Conservation (phyloP, 1,284 basidiomycete species). For the Rhizopogon parksii region DNA sequence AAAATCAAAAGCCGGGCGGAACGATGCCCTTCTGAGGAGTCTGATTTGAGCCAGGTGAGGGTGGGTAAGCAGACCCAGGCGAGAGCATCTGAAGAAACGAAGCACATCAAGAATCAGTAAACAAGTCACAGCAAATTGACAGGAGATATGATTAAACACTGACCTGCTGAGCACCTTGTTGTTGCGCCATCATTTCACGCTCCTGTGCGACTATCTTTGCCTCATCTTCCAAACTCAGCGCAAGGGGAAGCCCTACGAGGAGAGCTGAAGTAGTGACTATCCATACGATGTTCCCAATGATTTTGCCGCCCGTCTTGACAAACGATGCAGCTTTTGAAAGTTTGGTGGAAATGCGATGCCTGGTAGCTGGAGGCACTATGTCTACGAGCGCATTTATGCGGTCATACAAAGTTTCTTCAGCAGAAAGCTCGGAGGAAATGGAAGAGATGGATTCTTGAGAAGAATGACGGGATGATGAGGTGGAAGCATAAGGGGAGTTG, state of each 20-base stretch:
- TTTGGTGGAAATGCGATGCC: constrained; percentile 64
- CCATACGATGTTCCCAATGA: constrained; percentile 89
- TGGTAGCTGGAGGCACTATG: constrained; percentile 88
- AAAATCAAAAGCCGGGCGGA: constrained; percentile 63
- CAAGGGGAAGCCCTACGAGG: constrained; percentile 88
- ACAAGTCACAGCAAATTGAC: not conserved
- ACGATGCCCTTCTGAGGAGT: constrained; percentile 59
- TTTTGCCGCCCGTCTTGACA: constrained; percentile 59
- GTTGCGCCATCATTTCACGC: constrained; percentile 90
- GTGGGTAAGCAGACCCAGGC: constrained; percentile 47
- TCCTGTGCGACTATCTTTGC: constrained; percentile 92
- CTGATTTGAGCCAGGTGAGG: constrained; percentile 34
- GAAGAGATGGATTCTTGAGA: constrained; percentile 72
- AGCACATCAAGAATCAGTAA: constrained; percentile 5
- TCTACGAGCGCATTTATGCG: constrained; percentile 89
- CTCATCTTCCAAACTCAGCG: constrained; percentile 92
- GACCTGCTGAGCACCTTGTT: constrained; percentile 87
- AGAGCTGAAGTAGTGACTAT: constrained; percentile 90
- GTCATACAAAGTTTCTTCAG: constrained; percentile 82
- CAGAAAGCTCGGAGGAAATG: constrained; percentile 57
- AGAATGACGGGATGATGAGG: constrained; percentile 57
- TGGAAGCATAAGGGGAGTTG: constrained; percentile 62
- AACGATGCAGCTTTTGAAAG: constrained; percentile 56
- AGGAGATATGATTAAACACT: constrained; percentile 23
- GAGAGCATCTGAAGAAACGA: constrained; percentile 53